Conservation (phyloP, 768 basidiomycete genomes). For the Russula dissimulans region DNA sequence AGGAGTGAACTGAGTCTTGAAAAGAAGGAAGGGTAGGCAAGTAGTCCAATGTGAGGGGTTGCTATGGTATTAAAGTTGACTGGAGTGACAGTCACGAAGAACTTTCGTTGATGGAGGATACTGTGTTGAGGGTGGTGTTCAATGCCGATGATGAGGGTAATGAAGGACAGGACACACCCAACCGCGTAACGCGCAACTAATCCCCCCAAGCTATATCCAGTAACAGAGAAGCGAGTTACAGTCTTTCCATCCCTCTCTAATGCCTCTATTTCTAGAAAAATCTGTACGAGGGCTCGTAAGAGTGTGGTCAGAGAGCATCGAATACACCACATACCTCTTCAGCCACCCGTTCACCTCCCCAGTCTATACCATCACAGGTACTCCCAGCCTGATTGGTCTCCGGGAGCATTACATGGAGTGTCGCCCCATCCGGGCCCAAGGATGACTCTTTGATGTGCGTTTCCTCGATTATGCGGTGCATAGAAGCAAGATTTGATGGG, state of each 20-base stretch:
- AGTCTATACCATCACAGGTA: conserved; percentile 80
- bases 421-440: conserved; percentile 29
- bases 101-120: conserved; percentile 53
- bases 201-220: conserved; percentile 77
- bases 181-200: conserved; percentile 72
- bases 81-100: conserved; percentile 63
- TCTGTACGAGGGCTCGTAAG: conserved; percentile 30
- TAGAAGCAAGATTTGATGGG: conserved; percentile 52
- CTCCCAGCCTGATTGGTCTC: conserved; percentile 55
- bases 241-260: conserved; percentile 43
- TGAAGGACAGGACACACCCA: conserved; percentile 35
- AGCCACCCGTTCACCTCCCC: conserved; percentile 73
- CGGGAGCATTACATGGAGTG: conserved; percentile 52
- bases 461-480: conserved; percentile 44
- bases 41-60: conserved; percentile 75
- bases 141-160: background rate
- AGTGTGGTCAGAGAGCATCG: background rate
- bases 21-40: conserved; percentile 48
- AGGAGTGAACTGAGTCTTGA: conserved; percentile 45
- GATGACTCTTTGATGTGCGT: conserved; percentile 25
- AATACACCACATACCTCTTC: conserved; percentile 47
- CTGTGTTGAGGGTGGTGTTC: conserved; percentile 27
- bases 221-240: conserved; percentile 63
- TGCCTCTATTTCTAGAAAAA: conserved; percentile 46
- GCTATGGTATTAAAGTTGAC: conserved; percentile 80